Percentiles rank a stretch among this genome's conserved stretches.
Evolutionary conservation across 75 land plant species (phyloP).

Genomic region (Pinus taeda): DNA sequence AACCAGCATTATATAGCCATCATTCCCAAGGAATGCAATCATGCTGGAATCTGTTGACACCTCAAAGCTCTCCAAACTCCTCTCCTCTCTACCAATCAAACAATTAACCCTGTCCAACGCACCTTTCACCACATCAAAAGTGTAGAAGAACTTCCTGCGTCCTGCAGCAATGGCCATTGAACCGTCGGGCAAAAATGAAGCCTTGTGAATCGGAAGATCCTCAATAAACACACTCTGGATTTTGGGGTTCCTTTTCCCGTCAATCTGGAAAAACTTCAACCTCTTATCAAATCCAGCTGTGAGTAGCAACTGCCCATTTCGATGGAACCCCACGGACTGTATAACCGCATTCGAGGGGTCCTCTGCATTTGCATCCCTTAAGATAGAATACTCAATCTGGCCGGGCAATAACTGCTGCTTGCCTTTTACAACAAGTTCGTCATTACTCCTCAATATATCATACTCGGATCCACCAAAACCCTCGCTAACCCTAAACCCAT

Average conservation of each 20-base stretch:
- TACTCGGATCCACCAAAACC: slow-evolving; percentile 17
- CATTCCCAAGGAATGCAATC: slow-evolving; percentile 87
- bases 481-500: slow-evolving; percentile 26
- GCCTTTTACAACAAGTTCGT: slow-evolving; percentile 59
- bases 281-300: slow-evolving; percentile 74
- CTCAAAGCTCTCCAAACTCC: slow-evolving; percentile 82
- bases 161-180: slow-evolving; percentile 74
- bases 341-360: slow-evolving; percentile 73
- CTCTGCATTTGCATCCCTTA: slow-evolving; percentile 71
- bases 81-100: slow-evolving; percentile 83
- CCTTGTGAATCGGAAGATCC: slow-evolving; percentile 81
- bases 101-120: slow-evolving; percentile 64
- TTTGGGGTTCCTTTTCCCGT: slow-evolving; percentile 83
- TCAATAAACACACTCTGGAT: slow-evolving; percentile 82
- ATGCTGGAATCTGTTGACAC: slow-evolving; percentile 82
- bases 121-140: slow-evolving; percentile 74
- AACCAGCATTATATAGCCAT: slow-evolving; percentile 82
- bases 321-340: slow-evolving; percentile 83
- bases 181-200: slow-evolving; percentile 86
- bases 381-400: slow-evolving; percentile 56
- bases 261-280: slow-evolving; percentile 87
- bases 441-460: slow-evolving; percentile 37
- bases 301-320: slow-evolving; percentile 78
- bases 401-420: slow-evolving; percentile 63
- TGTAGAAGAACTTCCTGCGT: slow-evolving; percentile 78